Base-by-base conservation (phyloP, 108 stramenopile species). In the Cyclostephanos invisitatus region DNA sequence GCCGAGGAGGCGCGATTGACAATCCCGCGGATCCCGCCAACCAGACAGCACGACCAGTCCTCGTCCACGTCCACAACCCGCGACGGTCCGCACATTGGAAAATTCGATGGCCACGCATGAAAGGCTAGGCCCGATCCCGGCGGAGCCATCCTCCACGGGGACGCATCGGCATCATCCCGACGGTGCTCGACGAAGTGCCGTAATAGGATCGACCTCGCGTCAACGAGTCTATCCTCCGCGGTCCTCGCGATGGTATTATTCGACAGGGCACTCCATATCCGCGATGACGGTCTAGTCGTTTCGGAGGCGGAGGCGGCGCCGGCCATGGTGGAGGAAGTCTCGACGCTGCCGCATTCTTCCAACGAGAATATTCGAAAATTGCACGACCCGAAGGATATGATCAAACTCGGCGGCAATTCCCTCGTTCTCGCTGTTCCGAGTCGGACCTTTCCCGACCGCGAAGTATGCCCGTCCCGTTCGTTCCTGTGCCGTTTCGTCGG, bases 341-440 rank as follows among this genome's bases (percentile, higher is more conserved):
- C 28, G 48, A 24, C n/a, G 18, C 53, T 59, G n/a, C 27, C 4
- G 29, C 47, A 20, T 36, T 62, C 57, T 36, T 62, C 57, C 18
- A 77, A 32, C 14, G 64, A 65, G 71, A 78, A 78, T 8, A 78
- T 20, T 7, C 77, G 77, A 61, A 78, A 78, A 15, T 70, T 60
- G 56, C 77, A 78, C 20, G 70, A 70, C 18, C 57, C 46, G 24
- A 78, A 78, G 28, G 69, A 53, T 53, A 78, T 58, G 12, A 57
- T 47, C 15, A 78, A 38, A 62, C 58, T 36, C 1, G 70, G 48
- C 27, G 77, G 77, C 5, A 27, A 20, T 25, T 32, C 15, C 20
- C 10, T 37, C n/a, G 17, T 22, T 29, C 10, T 37, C n/a, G 17
- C 21, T 42, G 5, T 57, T 32, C 12, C 48, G 25, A 0, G 28